Evolutionary conservation across 2,329 filamentous ascomycete genomes (phyloP).

Genomic region (Fusarium verrucosum): DNA sequence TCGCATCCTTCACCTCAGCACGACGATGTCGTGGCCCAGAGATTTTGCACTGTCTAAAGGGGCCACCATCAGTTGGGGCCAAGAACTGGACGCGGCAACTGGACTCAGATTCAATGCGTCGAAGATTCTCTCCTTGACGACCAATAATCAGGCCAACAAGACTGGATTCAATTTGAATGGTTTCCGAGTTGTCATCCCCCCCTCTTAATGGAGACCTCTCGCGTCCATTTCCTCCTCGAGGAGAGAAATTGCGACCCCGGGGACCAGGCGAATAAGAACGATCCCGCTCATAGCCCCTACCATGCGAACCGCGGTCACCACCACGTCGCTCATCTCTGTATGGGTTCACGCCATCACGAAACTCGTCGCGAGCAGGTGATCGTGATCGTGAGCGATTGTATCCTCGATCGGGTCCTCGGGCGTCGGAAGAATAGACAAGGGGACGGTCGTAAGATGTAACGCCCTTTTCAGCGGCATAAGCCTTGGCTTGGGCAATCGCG

Average conservation of each 20-base stretch:
- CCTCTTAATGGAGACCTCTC: conserved; percentile 68
- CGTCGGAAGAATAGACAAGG: conserved; percentile 54
- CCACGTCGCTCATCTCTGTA: conserved; percentile 88
- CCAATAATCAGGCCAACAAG: conserved; percentile 92
- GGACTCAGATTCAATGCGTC: conserved; percentile 84
- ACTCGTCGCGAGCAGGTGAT: conserved; percentile 76
- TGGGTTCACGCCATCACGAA: conserved; percentile 80
- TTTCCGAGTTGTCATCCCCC: conserved; percentile 77
- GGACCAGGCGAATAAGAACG: conserved; percentile 76
- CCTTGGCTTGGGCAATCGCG: conserved; percentile 84
- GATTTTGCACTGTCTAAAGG: conserved; percentile 85
- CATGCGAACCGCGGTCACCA: conserved; percentile 57
- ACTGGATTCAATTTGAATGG: conserved; percentile 85
- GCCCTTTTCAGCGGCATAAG: conserved; percentile 82
- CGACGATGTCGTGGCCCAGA: conserved; percentile 76
- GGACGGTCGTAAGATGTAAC: conserved; percentile 70
- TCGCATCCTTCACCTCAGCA: conserved; percentile 81
- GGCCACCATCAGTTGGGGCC: conserved; percentile 76
- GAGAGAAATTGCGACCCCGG: conserved; percentile 67
- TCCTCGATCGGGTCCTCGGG: conserved; percentile 53
- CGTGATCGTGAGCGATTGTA: conserved; percentile 75
- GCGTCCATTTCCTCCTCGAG: conserved; percentile 62
- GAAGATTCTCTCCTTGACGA: conserved; percentile 86
- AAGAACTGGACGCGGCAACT: conserved; percentile 89
- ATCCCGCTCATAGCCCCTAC: conserved; percentile 63